phyloP scores from a whole-genome alignment of 108 stramenopile genomes.

The Bacterosira constricta region DNA sequence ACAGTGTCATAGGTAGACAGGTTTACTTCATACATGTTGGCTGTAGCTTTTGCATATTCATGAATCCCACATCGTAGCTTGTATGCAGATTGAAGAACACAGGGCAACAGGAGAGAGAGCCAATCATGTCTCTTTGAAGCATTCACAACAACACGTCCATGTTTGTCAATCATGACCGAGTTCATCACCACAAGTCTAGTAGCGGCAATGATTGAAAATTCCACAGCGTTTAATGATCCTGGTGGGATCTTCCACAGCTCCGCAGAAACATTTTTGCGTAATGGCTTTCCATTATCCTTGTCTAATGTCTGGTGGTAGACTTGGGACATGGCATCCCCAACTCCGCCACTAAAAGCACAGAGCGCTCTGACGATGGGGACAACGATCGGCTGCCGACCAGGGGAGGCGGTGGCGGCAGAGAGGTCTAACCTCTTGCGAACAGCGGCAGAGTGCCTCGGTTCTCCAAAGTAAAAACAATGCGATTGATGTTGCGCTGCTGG shows the following conservation, averaged over 20 bases:
- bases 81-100: conserved; percentile 46
- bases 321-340: conserved; percentile 20
- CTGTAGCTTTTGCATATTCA: conserved; percentile 25
- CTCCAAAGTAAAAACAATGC: conserved; percentile 4
- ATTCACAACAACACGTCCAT: background rate
- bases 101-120: conserved; percentile 34
- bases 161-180: conserved; percentile 4
- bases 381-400: conserved; percentile 33
- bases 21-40: conserved; percentile 10
- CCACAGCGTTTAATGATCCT: conserved; percentile 25
- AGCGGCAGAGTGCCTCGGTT: conserved; percentile 9
- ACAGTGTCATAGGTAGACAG: conserved; percentile 27
- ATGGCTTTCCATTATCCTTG: conserved; percentile 7
- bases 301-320: conserved; percentile 16
- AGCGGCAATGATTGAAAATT: conserved; percentile 31
- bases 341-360: conserved; percentile 38
- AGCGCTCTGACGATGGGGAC: conserved; percentile 32
- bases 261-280: background rate
- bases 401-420: conserved; percentile 29
- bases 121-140: conserved; percentile 17
- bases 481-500: background rate
- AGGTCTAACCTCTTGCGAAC: conserved; percentile 29
- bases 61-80: conserved; percentile 36
- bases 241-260: conserved; percentile 32
- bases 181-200: conserved; percentile 37